Percentiles rank a stretch among this genome's conserved stretches.
phyloP scores from a whole-genome alignment of 371 early-diverging fungal species.

The Lichtheimia ramosa region DNA sequence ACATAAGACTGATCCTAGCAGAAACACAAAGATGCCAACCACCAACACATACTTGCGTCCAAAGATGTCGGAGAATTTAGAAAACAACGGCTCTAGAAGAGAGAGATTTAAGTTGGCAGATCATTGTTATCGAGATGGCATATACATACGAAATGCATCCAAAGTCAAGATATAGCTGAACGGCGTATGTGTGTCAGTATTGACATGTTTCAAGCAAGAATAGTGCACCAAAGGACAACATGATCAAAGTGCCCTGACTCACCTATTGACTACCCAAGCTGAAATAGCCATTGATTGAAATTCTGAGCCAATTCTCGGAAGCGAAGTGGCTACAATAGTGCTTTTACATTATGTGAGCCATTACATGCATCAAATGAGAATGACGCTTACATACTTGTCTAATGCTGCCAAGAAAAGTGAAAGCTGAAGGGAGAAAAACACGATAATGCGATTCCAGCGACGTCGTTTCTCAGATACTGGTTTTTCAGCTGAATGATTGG shows the following conservation, averaged over 20 bases:
- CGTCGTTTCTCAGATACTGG: background rate
- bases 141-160: slow-evolving; percentile 43
- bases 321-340: slow-evolving; percentile 76
- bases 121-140: background rate
- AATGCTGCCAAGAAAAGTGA: slow-evolving; percentile 76
- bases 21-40: slow-evolving; percentile 58
- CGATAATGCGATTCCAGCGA: slow-evolving; percentile 7
- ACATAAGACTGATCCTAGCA: slow-evolving; percentile 61
- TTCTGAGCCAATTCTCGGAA: slow-evolving; percentile 72
- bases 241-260: too few species aligned
- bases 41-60: slow-evolving; percentile 67
- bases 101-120: background rate
- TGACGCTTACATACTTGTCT: slow-evolving; percentile 55
- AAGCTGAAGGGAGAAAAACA: slow-evolving; percentile 53
- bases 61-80: slow-evolving; percentile 73
- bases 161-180: slow-evolving; percentile 25
- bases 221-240: too few species aligned
- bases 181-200: too few species aligned
- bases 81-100: slow-evolving; percentile 48
- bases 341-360: slow-evolving; percentile 9
- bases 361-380: background rate
- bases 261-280: slow-evolving; percentile 63
- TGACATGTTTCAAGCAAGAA: too few species aligned
- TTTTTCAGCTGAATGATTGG: background rate
- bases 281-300: slow-evolving; percentile 63